Conservation (phyloP, 2,329 filamentous ascomycete species). For the Aspergillus proliferans region DNA sequence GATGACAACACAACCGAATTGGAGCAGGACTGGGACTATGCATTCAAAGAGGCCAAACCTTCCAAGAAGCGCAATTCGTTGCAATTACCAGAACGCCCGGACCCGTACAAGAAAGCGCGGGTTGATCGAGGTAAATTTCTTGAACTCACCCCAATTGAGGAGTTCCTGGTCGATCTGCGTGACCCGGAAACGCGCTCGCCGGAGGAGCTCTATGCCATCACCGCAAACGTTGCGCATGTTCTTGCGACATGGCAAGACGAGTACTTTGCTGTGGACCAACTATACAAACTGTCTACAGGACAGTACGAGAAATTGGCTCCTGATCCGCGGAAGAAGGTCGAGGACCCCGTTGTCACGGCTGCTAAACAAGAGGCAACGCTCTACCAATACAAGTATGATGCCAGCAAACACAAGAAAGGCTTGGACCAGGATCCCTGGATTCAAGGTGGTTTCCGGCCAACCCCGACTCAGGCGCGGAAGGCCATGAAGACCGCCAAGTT, state of each 20-base stretch:
- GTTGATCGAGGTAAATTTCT: constrained; percentile 32
- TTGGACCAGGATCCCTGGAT: constrained; percentile 53
- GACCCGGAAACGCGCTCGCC: constrained; percentile 39
- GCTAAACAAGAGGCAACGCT: constrained; percentile 56
- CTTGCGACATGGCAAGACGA: constrained; percentile 55
- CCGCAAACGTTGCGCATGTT: constrained; percentile 48
- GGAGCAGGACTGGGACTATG: constrained; percentile 26
- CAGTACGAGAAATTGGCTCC: constrained; percentile 46
- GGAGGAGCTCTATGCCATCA: constrained; percentile 51
- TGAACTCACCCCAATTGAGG: constrained; percentile 30
- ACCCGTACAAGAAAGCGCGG: constrained; percentile 28
- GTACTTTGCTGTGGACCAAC: constrained; percentile 45
- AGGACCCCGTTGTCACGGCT: constrained; percentile 47
- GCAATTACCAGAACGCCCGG: constrained; percentile 20
- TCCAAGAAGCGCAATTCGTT: constrained; percentile 23
- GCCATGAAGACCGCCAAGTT: constrained; percentile 27
- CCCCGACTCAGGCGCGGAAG: constrained; percentile 35
- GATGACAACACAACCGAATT: constrained; percentile 25
- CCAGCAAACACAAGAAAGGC: constrained; percentile 36
- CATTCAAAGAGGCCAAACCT: constrained; percentile 26
- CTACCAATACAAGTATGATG: constrained; percentile 55
- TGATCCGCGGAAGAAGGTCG: constrained; percentile 49
- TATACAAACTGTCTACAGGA: constrained; percentile 44
- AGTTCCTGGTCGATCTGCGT: constrained; percentile 30
- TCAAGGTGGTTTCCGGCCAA: constrained; percentile 46